phyloP scores from a whole-genome alignment of 495 filamentous ascomycete species.

The Apiosordaria backusii region DNA sequence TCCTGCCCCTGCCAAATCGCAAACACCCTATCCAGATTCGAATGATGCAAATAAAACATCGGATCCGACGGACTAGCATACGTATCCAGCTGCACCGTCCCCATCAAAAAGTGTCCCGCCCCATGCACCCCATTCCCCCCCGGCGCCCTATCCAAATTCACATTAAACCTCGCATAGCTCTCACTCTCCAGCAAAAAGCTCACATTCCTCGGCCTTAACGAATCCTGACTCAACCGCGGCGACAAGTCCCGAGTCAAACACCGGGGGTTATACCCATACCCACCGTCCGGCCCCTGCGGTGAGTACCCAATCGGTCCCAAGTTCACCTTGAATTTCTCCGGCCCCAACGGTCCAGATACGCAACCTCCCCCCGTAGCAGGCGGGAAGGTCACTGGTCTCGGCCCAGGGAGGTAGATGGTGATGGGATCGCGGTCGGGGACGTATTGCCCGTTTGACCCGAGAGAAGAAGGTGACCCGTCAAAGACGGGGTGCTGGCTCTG shows the following conservation, averaged over 20 bases:
- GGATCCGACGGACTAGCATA: slow-evolving; percentile 59
- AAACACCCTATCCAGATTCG: slow-evolving; percentile 60
- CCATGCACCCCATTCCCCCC: slow-evolving; percentile 20
- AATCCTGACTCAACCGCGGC: slow-evolving; percentile 20
- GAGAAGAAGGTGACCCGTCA: slow-evolving; percentile 52
- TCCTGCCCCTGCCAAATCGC: slow-evolving; percentile 62
- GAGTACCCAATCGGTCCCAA: slow-evolving; percentile 13
- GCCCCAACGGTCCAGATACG: slow-evolving; percentile 18
- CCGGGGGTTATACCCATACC: slow-evolving; percentile 46
- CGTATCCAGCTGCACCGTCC: slow-evolving; percentile 40
- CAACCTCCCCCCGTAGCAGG: slow-evolving; percentile 43
- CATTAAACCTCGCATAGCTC: slow-evolving; percentile 16
- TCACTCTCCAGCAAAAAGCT: slow-evolving; percentile 19
- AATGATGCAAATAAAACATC: slow-evolving; percentile 64
- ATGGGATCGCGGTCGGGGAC: slow-evolving; percentile 25
- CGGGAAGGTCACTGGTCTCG: slow-evolving; percentile 20
- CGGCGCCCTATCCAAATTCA: slow-evolving; percentile 17
- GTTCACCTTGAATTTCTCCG: not conserved
- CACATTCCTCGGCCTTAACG: slow-evolving; percentile 19
- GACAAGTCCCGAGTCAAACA: slow-evolving; percentile 61
- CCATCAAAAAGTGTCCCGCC: slow-evolving; percentile 26
- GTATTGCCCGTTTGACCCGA: slow-evolving; percentile 55
- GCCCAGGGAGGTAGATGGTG: not conserved
- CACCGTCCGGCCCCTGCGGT: slow-evolving; percentile 11
- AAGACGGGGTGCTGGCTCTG: slow-evolving; percentile 53